Evolutionary conservation across 2,329 filamentous ascomycete genomes (phyloP), one percentile per base, ranked within the genome.

Genomic region (Elsinoe australis): DNA sequence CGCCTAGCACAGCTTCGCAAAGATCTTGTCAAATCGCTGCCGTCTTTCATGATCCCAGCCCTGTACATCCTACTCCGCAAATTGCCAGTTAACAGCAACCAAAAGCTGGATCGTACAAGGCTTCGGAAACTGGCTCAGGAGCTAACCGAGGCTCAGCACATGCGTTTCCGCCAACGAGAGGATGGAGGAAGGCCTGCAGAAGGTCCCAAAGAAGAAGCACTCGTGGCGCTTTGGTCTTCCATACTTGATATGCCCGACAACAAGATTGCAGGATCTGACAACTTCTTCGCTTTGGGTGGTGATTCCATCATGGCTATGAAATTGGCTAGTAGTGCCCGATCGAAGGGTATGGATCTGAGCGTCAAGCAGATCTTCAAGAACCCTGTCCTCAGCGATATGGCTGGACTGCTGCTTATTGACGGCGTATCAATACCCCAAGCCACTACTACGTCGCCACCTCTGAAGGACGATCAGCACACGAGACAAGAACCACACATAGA

Each of bases 41-140:
- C 89, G 0, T 76, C 75, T 0, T 95, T 95, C 62, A 95, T 95
- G 89, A 78, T 95, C 1, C 90, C 89, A 1, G 89, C 87, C 0
- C 86, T 92, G 58, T 80, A 94, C 51, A 69, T 95, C 18, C 76
- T 76, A 3, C 66, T 95, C 5, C 74, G 79, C 0, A 73, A 69
- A 5, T 80, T 95, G 46, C 89, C 89, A 73, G 17, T 83, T 82
- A 0, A 81, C 77, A 54, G 72, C 72, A 9, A 82, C 87, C 56
- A 74, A 74, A 47, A 71, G 87, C 61, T 49, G 4, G 36, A 49
- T 18, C n/a, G 36, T 6, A 18, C 15, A 21, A 10, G 12, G 14
- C 19, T 47, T 10, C 29, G 31, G 9, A 14, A 17, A 3, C 15
- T 35, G 26, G 18, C 29, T 7, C 4, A 35, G n/a, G 32, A 12